Evolutionary conservation across 2,329 filamentous ascomycete species (phyloP).

Genomic region (Aquanectria penicillioides): DNA sequence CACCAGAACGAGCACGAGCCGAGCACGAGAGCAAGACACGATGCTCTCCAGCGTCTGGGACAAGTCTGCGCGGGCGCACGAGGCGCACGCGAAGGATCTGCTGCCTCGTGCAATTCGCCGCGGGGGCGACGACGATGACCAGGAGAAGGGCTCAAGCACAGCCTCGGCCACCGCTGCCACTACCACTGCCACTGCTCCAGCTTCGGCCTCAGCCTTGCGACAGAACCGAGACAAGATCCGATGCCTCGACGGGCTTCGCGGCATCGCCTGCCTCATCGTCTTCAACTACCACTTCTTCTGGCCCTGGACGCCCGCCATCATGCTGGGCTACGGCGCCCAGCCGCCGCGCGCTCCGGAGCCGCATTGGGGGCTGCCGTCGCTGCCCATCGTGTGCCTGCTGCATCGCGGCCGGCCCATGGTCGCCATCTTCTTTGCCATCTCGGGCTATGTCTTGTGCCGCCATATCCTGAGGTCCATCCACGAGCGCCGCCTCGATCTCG

Average conservation of each 20-base stretch:
- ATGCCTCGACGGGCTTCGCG: conserved; percentile 53
- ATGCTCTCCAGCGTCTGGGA: conserved; percentile 25
- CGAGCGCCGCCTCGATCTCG: conserved; percentile 47
- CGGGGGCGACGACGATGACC: conserved; percentile 2
- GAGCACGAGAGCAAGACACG: conserved; percentile 27
- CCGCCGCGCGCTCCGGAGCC: conserved; percentile 49
- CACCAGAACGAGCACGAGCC: conserved; percentile 30
- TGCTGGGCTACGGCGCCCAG: conserved; percentile 52
- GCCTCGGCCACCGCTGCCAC: no score
- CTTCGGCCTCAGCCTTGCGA: conserved; percentile 14
- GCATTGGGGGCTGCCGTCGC: conserved; percentile 43
- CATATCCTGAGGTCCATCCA: conserved; percentile 51
- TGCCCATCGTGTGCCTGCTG: conserved; percentile 53
- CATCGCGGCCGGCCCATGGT: conserved; percentile 54
- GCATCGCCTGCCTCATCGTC: conserved; percentile 53
- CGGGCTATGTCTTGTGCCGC: conserved; percentile 53
- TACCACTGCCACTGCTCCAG: no score
- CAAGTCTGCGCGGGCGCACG: conserved; percentile 27
- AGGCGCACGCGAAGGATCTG: conserved; percentile 31
- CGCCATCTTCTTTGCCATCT: conserved; percentile 56
- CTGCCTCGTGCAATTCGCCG: no score
- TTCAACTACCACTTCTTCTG: conserved; percentile 56
- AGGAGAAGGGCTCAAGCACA: conserved; percentile 25
- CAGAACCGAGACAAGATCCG: conserved; percentile 47
- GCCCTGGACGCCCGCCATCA: conserved; percentile 52